These are phyloP conservation scores for Fonsecaea pedrosoi DNA, from an alignment of 2,329 filamentous ascomycete genomes.

Conservation along the genomic window DNA sequence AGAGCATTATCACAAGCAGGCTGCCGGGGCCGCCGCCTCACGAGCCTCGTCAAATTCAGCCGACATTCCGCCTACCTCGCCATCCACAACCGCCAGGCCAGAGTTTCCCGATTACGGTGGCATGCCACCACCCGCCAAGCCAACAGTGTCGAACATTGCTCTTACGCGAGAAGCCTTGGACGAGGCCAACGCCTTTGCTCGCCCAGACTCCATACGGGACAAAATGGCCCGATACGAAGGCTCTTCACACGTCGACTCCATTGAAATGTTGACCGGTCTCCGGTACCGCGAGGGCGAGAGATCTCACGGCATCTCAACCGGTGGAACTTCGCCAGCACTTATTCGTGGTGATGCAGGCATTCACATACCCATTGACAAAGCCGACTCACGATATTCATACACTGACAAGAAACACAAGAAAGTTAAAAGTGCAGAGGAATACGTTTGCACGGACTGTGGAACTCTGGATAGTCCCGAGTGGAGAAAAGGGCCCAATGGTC, in stretches of 20 bases:
- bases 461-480: slow-evolving; percentile 94
- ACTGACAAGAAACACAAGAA: slow-evolving; percentile 79
- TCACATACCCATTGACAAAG: slow-evolving; percentile 77
- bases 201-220: slow-evolving; percentile 78
- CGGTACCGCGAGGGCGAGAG: slow-evolving; percentile 88
- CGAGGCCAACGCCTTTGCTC: slow-evolving; percentile 68
- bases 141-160: slow-evolving; percentile 67
- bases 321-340: slow-evolving; percentile 77
- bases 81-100: slow-evolving; percentile 30
- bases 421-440: slow-evolving; percentile 80
- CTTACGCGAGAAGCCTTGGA: slow-evolving; percentile 82
- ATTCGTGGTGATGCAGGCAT: slow-evolving; percentile 88
- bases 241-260: slow-evolving; percentile 78
- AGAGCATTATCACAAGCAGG: slow-evolving; percentile 44
- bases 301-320: slow-evolving; percentile 85
- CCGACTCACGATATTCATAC: slow-evolving; percentile 60
- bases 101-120: slow-evolving; percentile 46
- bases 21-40: slow-evolving; percentile 31
- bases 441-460: slow-evolving; percentile 94
- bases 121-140: slow-evolving; percentile 72
- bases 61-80: slow-evolving; percentile 31
- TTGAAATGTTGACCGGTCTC: slow-evolving; percentile 90
- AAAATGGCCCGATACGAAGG: slow-evolving; percentile 85
- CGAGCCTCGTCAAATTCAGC: slow-evolving; percentile 34
- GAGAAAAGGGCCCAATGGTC: slow-evolving; percentile 90